phyloP scores from a whole-genome alignment of 371 early-diverging fungal genomes.

The Mortierella sp. region DNA sequence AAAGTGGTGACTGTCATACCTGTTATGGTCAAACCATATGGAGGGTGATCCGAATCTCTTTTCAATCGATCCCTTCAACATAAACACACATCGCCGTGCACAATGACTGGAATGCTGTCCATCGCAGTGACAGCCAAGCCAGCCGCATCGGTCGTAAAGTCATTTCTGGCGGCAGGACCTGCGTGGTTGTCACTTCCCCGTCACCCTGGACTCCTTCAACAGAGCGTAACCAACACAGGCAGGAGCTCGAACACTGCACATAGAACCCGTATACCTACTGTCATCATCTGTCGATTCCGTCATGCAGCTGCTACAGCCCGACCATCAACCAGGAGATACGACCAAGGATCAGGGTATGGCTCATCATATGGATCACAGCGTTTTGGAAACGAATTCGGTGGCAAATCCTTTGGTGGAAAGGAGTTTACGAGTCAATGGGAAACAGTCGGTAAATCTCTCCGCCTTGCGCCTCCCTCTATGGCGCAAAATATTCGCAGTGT shows the following conservation, averaged over 20 bases:
- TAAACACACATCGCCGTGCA: too few relatives aligned
- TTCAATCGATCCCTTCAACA: too few relatives aligned
- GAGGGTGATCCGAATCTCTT: too few relatives aligned
- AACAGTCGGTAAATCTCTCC: slow-evolving; percentile 15
- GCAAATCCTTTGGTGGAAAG: slow-evolving; percentile 30
- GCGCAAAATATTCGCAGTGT: background rate
- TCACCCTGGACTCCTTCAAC: background rate
- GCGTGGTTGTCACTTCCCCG: background rate
- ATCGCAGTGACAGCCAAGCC: slow-evolving; percentile 12
- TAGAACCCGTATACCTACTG: background rate
- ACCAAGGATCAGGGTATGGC: background rate
- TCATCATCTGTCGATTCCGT: slow-evolving; percentile 19
- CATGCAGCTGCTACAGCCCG: slow-evolving; percentile 1
- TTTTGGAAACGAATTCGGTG: slow-evolving; percentile 21
- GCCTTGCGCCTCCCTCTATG: too few relatives aligned
- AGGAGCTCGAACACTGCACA: background rate
- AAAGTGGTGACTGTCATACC: too few relatives aligned
- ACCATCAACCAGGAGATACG: background rate
- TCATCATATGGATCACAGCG: background rate
- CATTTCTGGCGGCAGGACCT: background rate
- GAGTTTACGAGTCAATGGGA: slow-evolving; percentile 41
- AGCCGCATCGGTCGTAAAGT: slow-evolving; percentile 3
- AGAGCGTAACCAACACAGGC: background rate
- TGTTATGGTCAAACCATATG: too few relatives aligned
- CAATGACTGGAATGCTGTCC: slow-evolving; percentile 31